These are phyloP conservation scores for Penicillium sp. DNA, from an alignment of 2,329 filamentous ascomycete genomes.

Conservation along the genomic window DNA sequence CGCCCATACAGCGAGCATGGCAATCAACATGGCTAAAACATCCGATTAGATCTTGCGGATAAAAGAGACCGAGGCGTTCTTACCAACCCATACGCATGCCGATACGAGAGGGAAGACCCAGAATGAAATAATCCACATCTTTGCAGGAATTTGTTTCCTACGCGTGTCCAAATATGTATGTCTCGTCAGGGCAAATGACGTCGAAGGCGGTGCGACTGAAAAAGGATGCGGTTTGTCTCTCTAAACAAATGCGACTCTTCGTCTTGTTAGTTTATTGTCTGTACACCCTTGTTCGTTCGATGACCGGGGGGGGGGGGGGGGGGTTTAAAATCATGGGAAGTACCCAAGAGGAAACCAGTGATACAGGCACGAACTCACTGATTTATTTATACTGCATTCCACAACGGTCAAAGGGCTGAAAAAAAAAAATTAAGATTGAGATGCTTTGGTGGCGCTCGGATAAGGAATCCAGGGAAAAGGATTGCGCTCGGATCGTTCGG, in stretches of 20 bases:
- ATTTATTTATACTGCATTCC: slow-evolving; percentile 3
- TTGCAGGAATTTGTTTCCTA: slow-evolving; percentile 1
- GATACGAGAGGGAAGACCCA: slow-evolving; percentile 60
- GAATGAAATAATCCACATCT: slow-evolving; percentile 47
- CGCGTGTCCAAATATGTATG: neutral
- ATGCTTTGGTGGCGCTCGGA: slow-evolving; percentile 5
- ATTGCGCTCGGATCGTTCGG: neutral
- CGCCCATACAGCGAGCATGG: slow-evolving; percentile 59
- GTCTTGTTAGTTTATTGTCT: neutral
- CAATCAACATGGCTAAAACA: slow-evolving; percentile 56
- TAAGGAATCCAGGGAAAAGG: slow-evolving; percentile 2
- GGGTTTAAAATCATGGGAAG: neutral
- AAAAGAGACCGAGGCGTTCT: slow-evolving; percentile 10
- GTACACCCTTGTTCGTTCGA: neutral
- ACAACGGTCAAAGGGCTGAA: slow-evolving; percentile 1
- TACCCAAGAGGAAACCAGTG: neutral
- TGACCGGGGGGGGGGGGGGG: no score
- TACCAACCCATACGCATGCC: slow-evolving; percentile 55
- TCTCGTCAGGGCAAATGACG: neutral
- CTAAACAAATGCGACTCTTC: neutral
- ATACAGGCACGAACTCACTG: neutral
- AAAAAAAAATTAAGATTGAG: slow-evolving; percentile 1
- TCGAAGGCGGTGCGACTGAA: neutral
- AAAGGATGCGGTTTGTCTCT: neutral
- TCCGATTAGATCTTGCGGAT: slow-evolving; percentile 8